A percentile compares a stretch with the other conserved stretches of the same genome.
Conservation (phyloP, 495 filamentous ascomycete species). For the Penicillium nucicola region DNA sequence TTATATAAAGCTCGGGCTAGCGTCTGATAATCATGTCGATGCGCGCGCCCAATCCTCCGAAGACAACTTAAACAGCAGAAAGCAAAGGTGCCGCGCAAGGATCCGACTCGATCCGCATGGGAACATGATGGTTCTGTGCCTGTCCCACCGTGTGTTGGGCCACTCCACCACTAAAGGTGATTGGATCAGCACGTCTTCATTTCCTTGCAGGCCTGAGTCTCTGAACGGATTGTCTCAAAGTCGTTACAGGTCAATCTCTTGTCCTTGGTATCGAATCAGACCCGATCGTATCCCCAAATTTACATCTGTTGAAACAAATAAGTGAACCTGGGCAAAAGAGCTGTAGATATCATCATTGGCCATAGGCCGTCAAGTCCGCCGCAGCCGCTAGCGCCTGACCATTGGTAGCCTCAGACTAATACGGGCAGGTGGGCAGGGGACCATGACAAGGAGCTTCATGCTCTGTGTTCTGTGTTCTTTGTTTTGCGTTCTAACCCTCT, state of each 20-base stretch:
- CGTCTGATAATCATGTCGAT: slow-evolving; percentile 28
- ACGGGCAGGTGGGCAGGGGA: neutral
- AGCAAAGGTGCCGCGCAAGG: slow-evolving; percentile 14
- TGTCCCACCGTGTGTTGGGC: slow-evolving; percentile 24
- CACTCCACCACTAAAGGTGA: slow-evolving; percentile 17
- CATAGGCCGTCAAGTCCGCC: neutral
- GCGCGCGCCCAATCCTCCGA: slow-evolving; percentile 22
- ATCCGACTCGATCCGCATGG: slow-evolving; percentile 32
- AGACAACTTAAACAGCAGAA: slow-evolving; percentile 1
- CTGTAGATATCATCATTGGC: slow-evolving; percentile 3
- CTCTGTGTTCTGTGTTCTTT: too few relatives aligned
- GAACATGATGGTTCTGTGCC: slow-evolving; percentile 26
- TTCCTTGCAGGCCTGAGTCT: slow-evolving; percentile 1
- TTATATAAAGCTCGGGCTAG: slow-evolving; percentile 36
- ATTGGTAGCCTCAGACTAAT: neutral
- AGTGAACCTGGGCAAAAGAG: neutral
- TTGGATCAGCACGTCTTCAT: slow-evolving; percentile 8
- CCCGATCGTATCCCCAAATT: neutral
- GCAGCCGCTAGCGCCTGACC: slow-evolving; percentile 8
- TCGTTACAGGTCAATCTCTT: neutral
- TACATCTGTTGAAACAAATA: neutral
- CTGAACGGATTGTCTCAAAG: neutral
- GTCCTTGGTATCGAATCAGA: neutral
- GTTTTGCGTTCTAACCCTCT: neutral
- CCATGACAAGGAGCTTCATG: too few relatives aligned